Conservation (phyloP, 768 basidiomycete genomes). For the Steccherinum ochraceum region DNA sequence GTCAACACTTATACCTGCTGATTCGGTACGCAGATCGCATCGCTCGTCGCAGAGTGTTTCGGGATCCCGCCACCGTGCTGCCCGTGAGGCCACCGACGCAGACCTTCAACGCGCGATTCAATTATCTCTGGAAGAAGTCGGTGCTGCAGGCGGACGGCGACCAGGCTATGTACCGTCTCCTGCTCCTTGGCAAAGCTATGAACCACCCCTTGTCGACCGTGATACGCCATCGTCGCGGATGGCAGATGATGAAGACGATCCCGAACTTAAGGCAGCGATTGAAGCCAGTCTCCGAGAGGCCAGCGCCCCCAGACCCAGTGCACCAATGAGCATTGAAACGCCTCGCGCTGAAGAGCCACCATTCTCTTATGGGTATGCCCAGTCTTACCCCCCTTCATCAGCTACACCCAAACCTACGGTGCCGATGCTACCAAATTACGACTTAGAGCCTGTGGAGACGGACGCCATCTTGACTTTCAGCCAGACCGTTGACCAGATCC, state of each 20-base stretch:
- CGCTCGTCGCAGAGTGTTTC: constrained; percentile 51
- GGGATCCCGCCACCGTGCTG: constrained; percentile 45
- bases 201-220: constrained; percentile 63
- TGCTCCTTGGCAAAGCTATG: constrained; percentile 57
- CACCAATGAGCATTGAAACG: constrained; percentile 57
- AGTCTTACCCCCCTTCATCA: constrained; percentile 38
- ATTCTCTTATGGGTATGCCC: constrained; percentile 32
- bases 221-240: constrained; percentile 27
- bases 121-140: constrained; percentile 77
- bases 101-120: constrained; percentile 94
- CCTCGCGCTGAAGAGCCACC: constrained; percentile 40
- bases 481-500: constrained; percentile 82
- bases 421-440: constrained; percentile 66
- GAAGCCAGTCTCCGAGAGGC: constrained; percentile 91
- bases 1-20: constrained; percentile 8
- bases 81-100: constrained; percentile 67
- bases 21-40: constrained; percentile 40
- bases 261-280: constrained; percentile 88
- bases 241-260: constrained; percentile 78
- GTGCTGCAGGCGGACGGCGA: constrained; percentile 41
- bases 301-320: constrained; percentile 70
- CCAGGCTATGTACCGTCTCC: constrained; percentile 68
- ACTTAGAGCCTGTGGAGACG: constrained; percentile 74
- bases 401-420: constrained; percentile 33
- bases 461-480: constrained; percentile 88